These are phyloP conservation scores for Cerrena zonata DNA, from an alignment of 1,284 basidiomycete genomes.

Conservation along the genomic window DNA sequence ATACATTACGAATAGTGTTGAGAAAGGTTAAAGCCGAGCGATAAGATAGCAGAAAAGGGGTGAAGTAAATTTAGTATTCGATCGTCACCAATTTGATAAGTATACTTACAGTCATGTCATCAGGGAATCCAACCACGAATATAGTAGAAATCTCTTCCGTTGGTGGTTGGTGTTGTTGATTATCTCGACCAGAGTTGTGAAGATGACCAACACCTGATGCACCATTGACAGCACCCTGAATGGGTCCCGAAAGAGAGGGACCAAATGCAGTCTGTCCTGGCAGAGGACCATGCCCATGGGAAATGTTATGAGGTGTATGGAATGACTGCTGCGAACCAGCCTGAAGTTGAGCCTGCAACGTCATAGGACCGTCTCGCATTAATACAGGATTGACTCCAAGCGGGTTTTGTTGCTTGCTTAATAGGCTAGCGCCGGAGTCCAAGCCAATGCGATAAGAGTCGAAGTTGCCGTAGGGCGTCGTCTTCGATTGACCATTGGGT, in stretches of 20 bases:
- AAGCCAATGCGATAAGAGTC: slow-evolving; percentile 22
- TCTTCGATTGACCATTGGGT: slow-evolving; percentile 18
- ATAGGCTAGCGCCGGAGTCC: slow-evolving; percentile 16
- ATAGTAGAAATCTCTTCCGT: slow-evolving; percentile 95
- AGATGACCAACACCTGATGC: slow-evolving; percentile 25
- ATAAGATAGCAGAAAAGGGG: background rate
- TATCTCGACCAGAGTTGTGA: slow-evolving; percentile 19
- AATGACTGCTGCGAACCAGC: slow-evolving; percentile 5
- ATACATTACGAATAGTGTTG: slow-evolving; percentile 10
- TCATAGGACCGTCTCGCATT: slow-evolving; percentile 4
- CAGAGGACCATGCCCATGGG: slow-evolving; percentile 37
- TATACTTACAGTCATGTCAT: slow-evolving; percentile 87
- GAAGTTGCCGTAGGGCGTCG: slow-evolving; percentile 16
- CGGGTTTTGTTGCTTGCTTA: slow-evolving; percentile 12
- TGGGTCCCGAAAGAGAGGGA: slow-evolving; percentile 47
- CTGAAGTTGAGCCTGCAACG: background rate
- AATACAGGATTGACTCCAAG: slow-evolving; percentile 10
- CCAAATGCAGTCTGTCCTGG: slow-evolving; percentile 71
- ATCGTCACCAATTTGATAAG: background rate
- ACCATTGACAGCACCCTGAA: background rate
- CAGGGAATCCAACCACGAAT: slow-evolving; percentile 97
- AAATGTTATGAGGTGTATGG: background rate
- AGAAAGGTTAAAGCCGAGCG: background rate
- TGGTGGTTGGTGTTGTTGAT: slow-evolving; percentile 26
- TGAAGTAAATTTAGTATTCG: background rate